Base-by-base conservation (phyloP, 148 eudicot species). In the Rhododendron ferrugineum region DNA sequence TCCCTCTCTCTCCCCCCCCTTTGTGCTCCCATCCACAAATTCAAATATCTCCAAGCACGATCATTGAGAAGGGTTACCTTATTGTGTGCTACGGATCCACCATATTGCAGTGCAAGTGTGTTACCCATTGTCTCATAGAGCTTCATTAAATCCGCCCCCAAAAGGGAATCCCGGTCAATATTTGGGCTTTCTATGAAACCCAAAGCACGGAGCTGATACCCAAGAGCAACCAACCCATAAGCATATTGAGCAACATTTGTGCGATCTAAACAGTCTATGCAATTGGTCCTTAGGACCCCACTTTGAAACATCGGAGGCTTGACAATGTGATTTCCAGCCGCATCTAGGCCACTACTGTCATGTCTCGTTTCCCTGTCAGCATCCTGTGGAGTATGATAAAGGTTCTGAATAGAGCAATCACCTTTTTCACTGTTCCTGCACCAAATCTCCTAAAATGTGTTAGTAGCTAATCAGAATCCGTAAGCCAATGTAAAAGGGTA, bases 191-290 rank as follows among this genome's bases (percentile, higher is more conserved):
- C 89, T 72, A 80, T 87, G 79, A 91, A 87, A 86, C 94, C 92
- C 83, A 97, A 84, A 73, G 91, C 91, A 90, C 88, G 73, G 80
- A 97, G 89, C 89, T 97, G 99, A 86, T 91, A 88, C 34, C 95
- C 95, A 82, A 97, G 93, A 84, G 99, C 94, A 88, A 91, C 95
- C 86, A 92, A 76, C 81, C 98, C 95, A 88, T 87, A 94, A 20
- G 94, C 96, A 87, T 85, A 97, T 82, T 97, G 98, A 3, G 95
- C 98, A 68, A 90, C 95, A 87, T 97, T 97, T 78, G 99, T 97
- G 58, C 99, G 96, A 86, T 97, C 99, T 86, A 97, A 91, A 82
- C 98, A 97, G 81, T 97, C 99, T 77, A 97, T 91, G 91, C 99
- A 97, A 81, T 97, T 97, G 62, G 96, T 90, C 86, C 98, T 87